These are phyloP conservation scores for Salisapilia sapeloensis DNA, from an alignment of 352 stramenopile genomes.

Conservation along the genomic window DNA sequence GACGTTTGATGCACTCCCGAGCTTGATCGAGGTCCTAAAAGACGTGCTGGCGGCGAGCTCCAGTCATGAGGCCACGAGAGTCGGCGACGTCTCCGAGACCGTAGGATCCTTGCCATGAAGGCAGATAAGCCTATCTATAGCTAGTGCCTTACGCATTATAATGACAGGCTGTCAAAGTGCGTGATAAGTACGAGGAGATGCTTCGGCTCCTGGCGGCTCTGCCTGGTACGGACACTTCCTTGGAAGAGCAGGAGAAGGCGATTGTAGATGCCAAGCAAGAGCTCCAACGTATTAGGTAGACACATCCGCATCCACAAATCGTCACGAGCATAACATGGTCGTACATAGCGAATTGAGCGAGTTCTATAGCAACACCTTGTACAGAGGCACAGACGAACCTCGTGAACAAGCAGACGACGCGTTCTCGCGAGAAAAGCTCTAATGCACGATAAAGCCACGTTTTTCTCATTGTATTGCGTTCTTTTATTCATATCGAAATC, in stretches of 20 bases:
- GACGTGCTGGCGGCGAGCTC: conserved; percentile 62
- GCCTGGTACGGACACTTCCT: conserved; percentile 53
- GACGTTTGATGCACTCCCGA: conserved; percentile 68
- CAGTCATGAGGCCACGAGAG: conserved; percentile 52
- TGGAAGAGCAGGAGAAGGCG: conserved; percentile 56
- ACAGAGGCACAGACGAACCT: conserved; percentile 66
- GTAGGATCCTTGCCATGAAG: conserved; percentile 9
- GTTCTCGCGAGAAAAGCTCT: conserved; percentile 69
- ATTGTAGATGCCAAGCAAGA: conserved; percentile 52
- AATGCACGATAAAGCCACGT: conserved; percentile 2
- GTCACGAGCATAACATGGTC: no score
- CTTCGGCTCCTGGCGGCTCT: conserved; percentile 49
- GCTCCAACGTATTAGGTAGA: conserved; percentile 61
- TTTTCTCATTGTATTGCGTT: neutral
- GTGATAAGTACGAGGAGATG: conserved; percentile 56
- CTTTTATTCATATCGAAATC: neutral
- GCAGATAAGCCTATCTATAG: neutral
- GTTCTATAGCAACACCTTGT: conserved; percentile 76
- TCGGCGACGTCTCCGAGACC: conserved; percentile 67
- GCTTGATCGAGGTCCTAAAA: conserved; percentile 74
- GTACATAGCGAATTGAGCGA: conserved; percentile 48
- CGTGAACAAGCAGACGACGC: conserved; percentile 72
- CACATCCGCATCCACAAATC: conserved; percentile 1
- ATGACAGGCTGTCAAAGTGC: conserved; percentile 45
- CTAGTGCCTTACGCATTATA: neutral